Percentiles rank a stretch among this genome's conserved stretches.
Evolutionary conservation across 345 rosid genomes (phyloP).

Genomic region (Populus simonii): DNA sequence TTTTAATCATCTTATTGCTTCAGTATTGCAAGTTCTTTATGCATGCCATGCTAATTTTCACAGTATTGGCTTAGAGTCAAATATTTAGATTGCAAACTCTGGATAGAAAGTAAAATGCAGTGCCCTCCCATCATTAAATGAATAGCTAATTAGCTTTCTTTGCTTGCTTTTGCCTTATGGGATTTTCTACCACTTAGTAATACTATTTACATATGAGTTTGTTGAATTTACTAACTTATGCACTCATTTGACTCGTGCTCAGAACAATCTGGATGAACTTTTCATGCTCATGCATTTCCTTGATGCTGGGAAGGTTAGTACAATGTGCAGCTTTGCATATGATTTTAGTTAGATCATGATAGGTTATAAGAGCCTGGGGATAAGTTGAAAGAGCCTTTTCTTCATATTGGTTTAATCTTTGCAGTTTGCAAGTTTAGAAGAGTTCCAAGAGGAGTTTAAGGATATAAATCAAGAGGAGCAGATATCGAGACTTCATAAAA

Average conservation of each 20-base stretch:
- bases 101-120: neutral
- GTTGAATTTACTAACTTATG: conserved; percentile 16
- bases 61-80: neutral
- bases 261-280: conserved; percentile 99
- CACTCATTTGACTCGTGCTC: conserved; percentile 37
- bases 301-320: conserved; percentile 93
- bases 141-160: neutral
- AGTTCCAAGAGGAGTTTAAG: conserved; percentile 95
- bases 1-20: neutral
- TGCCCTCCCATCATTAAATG: neutral
- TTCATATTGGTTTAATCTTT: conserved; percentile 23
- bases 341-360: conserved; percentile 14
- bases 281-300: conserved; percentile 99
- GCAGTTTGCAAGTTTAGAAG: conserved; percentile 96
- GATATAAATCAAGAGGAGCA: conserved; percentile 99
- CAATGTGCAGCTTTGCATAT: conserved; percentile 9
- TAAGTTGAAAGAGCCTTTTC: conserved; percentile 15
- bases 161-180: neutral
- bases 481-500: conserved; percentile 90
- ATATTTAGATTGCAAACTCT: neutral
- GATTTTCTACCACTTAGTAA: neutral
- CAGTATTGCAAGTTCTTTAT: neutral
- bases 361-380: neutral
- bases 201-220: conserved; percentile 3
- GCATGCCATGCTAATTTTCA: neutral